phyloP scores from a whole-genome alignment of 192 early-diverging fungal genomes.

The Obelidium mucronatum region DNA sequence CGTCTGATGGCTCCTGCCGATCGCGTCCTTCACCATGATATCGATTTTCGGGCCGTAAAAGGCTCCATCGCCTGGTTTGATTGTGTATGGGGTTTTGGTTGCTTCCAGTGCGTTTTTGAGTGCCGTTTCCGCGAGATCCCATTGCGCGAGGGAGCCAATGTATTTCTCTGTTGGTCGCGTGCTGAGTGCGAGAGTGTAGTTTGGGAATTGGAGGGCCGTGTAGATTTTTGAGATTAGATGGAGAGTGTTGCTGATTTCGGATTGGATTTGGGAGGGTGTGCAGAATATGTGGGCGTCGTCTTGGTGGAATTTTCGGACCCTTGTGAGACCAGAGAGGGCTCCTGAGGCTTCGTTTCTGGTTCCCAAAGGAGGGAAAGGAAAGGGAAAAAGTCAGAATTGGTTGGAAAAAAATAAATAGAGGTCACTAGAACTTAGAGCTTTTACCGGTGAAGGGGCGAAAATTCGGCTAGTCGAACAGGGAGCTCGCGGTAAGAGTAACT shows the following conservation, averaged over 20 bases:
- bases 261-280: slow-evolving; percentile 74
- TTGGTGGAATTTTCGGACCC: slow-evolving; percentile 95
- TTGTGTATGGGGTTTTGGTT: slow-evolving; percentile 66
- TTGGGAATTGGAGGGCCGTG: slow-evolving; percentile 75
- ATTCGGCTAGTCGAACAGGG: slow-evolving; percentile 90
- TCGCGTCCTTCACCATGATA: slow-evolving; percentile 80
- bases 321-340: slow-evolving; percentile 86
- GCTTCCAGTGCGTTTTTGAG: slow-evolving; percentile 73
- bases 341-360: slow-evolving; percentile 91
- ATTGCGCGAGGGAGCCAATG: slow-evolving; percentile 78
- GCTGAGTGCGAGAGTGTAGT: slow-evolving; percentile 80
- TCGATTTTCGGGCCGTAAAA: slow-evolving; percentile 99
- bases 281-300: slow-evolving; percentile 99
- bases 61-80: slow-evolving; percentile 89
- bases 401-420: slow-evolving; percentile 1
- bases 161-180: slow-evolving; percentile 81
- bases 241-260: slow-evolving; percentile 82
- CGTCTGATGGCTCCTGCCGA: slow-evolving; percentile 87
- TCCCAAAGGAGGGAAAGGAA: too few relatives aligned
- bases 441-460: slow-evolving; percentile 92
- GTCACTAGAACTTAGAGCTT: not conserved
- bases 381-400: too few relatives aligned
- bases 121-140: slow-evolving; percentile 80
- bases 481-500: slow-evolving; percentile 86
- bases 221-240: slow-evolving; percentile 83